Conservation (phyloP, 2,329 filamentous ascomycete genomes). For the Orbilia blumenaviensis region DNA sequence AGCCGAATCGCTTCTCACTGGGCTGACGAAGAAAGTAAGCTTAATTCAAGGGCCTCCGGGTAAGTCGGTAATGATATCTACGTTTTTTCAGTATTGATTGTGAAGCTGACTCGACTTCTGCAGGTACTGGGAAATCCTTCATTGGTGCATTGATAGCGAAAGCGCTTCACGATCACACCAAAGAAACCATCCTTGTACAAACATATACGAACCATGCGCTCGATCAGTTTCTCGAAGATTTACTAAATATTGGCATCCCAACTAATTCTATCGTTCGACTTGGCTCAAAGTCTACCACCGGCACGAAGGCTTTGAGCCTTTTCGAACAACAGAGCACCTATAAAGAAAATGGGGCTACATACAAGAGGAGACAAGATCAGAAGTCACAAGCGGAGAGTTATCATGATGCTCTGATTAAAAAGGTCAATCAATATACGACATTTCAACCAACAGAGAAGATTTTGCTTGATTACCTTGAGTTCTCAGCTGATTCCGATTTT, state of each 20-base stretch:
- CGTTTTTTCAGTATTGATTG: constrained; percentile 24
- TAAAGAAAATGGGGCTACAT: constrained; percentile 54
- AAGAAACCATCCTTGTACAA: constrained; percentile 69
- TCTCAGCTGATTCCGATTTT: constrained; percentile 67
- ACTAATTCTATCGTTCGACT: constrained; percentile 68
- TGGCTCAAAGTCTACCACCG: constrained; percentile 68
- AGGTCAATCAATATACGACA: constrained; percentile 43
- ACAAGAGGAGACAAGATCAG: constrained; percentile 30
- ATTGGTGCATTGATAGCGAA: constrained; percentile 73
- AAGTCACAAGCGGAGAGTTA: constrained; percentile 29
- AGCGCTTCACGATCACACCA: constrained; percentile 65
- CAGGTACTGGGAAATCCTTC: constrained; percentile 79
- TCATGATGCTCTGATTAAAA: constrained; percentile 61
- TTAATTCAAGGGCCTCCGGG: constrained; percentile 78
- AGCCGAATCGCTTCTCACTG: constrained; percentile 67
- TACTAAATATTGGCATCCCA: constrained; percentile 69
- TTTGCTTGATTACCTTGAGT: constrained; percentile 65
- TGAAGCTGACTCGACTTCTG: constrained; percentile 30
- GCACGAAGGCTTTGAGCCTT: constrained; percentile 66
- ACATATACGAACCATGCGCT: constrained; percentile 75
- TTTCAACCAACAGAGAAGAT: constrained; percentile 56
- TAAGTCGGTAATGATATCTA: constrained; percentile 59
- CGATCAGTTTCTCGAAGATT: constrained; percentile 73
- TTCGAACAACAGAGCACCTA: constrained; percentile 61
- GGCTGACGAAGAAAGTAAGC: constrained; percentile 67